A percentile compares a stretch with the other conserved stretches of the same genome.
Evolutionary conservation across 768 basidiomycete genomes (phyloP).

Genomic region (Mycena chlorophos): DNA sequence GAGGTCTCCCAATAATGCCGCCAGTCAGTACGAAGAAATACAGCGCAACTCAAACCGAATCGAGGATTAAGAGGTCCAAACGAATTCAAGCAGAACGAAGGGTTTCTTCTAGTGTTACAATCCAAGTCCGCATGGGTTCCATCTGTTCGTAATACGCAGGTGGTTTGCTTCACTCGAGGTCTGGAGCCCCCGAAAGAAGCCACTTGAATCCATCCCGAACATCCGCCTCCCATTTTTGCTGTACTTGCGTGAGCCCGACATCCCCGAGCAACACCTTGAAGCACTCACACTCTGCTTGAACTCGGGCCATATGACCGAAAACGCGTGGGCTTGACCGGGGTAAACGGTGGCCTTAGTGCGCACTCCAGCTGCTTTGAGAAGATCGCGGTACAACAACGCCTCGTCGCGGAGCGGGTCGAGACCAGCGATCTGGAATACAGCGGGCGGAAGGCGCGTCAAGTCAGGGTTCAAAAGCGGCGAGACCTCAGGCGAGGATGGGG

Average conservation of each 20-base stretch:
- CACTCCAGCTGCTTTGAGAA: not conserved
- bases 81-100: too few relatives aligned
- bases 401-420: conserved; percentile 14
- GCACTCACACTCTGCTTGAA: not conserved
- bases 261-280: not conserved
- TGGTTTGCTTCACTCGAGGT: too few relatives aligned
- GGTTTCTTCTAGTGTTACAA: too few relatives aligned
- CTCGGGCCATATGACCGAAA: not conserved
- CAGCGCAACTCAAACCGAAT: too few relatives aligned
- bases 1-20: too few relatives aligned
- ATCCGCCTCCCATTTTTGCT: not conserved
- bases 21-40: too few relatives aligned
- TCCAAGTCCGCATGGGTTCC: too few relatives aligned
- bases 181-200: not conserved
- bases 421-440: conserved; percentile 8
- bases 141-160: too few relatives aligned
- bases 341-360: not conserved
- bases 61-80: too few relatives aligned
- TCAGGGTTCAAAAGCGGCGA: conserved; percentile 1
- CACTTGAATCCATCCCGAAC: not conserved
- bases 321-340: not conserved
- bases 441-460: not conserved
- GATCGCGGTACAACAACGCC: conserved; percentile 3
- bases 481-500: not conserved
- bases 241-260: not conserved